phyloP scores from a whole-genome alignment of 176 grass and related monocot species.

The Carex parvula region DNA sequence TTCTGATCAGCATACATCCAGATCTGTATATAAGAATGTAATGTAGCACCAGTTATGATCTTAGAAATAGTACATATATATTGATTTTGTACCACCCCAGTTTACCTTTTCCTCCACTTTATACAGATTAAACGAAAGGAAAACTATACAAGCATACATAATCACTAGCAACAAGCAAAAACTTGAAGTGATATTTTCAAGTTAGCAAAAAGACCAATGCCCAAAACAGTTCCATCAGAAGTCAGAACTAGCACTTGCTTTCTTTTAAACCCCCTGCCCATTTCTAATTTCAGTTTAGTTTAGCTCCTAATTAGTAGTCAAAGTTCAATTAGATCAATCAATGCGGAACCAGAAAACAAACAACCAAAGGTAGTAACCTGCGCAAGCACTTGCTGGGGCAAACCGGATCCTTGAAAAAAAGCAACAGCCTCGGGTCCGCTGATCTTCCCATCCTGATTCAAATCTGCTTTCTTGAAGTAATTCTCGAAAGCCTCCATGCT shows the following conservation, averaged over 20 bases:
- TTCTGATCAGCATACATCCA: conserved; percentile 96
- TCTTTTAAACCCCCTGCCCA: neutral
- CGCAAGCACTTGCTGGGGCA: conserved; percentile 84
- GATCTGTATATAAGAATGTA: conserved; percentile 48
- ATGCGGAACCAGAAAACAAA: neutral
- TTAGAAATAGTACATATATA: neutral
- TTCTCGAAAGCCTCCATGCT: conserved; percentile 76
- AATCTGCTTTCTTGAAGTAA: conserved; percentile 90
- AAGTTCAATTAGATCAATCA: neutral
- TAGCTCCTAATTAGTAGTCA: conserved; percentile 10
- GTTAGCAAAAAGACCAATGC: neutral
- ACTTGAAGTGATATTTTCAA: neutral
- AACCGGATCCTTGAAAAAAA: conserved; percentile 78
- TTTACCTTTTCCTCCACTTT: neutral
- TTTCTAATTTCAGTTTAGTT: conserved; percentile 25
- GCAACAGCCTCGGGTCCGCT: conserved; percentile 91
- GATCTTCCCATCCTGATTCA: conserved; percentile 94
- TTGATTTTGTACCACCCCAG: neutral
- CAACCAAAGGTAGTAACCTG: conserved; percentile 44
- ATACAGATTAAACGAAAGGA: neutral
- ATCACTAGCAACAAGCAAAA: neutral
- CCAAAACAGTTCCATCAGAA: neutral
- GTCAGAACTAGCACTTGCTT: neutral
- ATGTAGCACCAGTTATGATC: neutral
- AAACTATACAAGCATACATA: neutral